Evolutionary conservation across 495 filamentous ascomycete genomes (phyloP).

Genomic region (Aspergillus egyptiacus): DNA sequence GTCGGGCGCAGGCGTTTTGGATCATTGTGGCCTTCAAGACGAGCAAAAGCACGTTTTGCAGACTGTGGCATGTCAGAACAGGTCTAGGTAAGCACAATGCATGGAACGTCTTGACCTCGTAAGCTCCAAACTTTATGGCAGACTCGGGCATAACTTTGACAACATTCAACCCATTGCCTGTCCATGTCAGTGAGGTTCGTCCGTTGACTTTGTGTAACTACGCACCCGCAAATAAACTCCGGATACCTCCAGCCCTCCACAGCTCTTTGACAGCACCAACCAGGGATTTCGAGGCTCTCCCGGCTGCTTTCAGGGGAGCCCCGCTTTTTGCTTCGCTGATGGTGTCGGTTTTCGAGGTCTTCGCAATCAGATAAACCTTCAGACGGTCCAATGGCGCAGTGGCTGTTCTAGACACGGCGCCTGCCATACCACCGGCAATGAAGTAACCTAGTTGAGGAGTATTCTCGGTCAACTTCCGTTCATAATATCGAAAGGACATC

Average conservation of each 20-base stretch:
- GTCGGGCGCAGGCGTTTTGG: slow-evolving; percentile 67
- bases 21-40: slow-evolving; percentile 83
- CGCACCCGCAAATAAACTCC: slow-evolving; percentile 91
- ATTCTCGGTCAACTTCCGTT: slow-evolving; percentile 56
- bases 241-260: slow-evolving; percentile 82
- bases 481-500: slow-evolving; percentile 46
- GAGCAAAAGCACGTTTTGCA: slow-evolving; percentile 79
- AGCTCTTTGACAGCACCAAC: slow-evolving; percentile 64
- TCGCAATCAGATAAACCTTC: slow-evolving; percentile 95
- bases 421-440: slow-evolving; percentile 86
- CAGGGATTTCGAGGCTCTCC: slow-evolving; percentile 62
- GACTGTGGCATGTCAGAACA: slow-evolving; percentile 47
- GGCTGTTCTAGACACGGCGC: slow-evolving; percentile 83
- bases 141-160: slow-evolving; percentile 98
- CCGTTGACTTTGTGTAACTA: background rate
- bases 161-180: slow-evolving; percentile 95
- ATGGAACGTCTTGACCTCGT: slow-evolving; percentile 54
- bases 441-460: slow-evolving; percentile 87
- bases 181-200: slow-evolving; percentile 23
- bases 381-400: slow-evolving; percentile 95
- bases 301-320: slow-evolving; percentile 58
- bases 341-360: slow-evolving; percentile 59
- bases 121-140: slow-evolving; percentile 93
- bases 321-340: slow-evolving; percentile 66
- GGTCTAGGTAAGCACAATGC: background rate